phyloP scores from a whole-genome alignment of 495 filamentous ascomycete genomes.

The Xanthoparmelia taractica region DNA sequence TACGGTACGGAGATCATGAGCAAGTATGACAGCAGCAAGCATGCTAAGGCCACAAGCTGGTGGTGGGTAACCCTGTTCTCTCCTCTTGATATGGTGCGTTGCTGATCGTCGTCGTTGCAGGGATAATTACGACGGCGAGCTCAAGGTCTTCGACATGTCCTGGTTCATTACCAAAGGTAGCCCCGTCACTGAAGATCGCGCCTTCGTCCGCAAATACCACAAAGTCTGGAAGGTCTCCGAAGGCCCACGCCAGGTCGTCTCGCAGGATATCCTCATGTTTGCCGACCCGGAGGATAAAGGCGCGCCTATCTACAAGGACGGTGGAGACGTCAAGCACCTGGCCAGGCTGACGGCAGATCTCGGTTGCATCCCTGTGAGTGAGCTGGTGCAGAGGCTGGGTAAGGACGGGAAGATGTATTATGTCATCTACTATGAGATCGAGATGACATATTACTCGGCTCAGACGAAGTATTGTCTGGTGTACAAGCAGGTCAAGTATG shows the following conservation, averaged over 20 bases:
- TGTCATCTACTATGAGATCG: conserved; percentile 28
- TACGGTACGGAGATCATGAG: conserved; percentile 32
- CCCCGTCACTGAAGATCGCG: conserved; percentile 13
- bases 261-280: conserved; percentile 20
- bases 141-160: conserved; percentile 28
- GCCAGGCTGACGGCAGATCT: conserved; percentile 23
- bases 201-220: conserved; percentile 16
- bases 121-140: conserved; percentile 25
- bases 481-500: conserved; percentile 29
- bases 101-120: not conserved
- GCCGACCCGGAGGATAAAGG: conserved; percentile 20
- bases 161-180: conserved; percentile 32
- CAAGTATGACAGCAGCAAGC: conserved; percentile 24
- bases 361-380: conserved; percentile 21
- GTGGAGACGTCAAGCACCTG: conserved; percentile 17
- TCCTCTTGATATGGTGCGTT: not conserved
- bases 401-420: conserved; percentile 27
- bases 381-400: conserved; percentile 19
- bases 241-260: conserved; percentile 21
- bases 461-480: conserved; percentile 29
- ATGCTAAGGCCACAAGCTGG: conserved; percentile 23
- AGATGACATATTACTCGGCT: conserved; percentile 29
- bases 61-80: conserved; percentile 2
- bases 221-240: conserved; percentile 23
- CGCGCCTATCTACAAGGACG: conserved; percentile 22